Evolutionary conservation across 2,329 filamentous ascomycete genomes (phyloP).

Genomic region (Fusarium palustre): DNA sequence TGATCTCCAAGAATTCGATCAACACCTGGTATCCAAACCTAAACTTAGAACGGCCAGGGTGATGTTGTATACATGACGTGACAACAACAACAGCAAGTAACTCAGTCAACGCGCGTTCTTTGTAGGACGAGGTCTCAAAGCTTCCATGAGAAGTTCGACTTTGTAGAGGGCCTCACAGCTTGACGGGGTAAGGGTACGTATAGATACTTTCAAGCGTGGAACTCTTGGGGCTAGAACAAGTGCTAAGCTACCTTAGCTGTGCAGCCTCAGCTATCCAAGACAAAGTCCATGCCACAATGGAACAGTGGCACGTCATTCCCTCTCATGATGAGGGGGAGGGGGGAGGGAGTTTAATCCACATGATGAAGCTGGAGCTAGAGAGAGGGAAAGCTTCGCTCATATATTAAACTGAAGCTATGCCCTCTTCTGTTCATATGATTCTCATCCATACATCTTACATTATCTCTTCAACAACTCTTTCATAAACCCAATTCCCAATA

Average conservation of each 20-base stretch:
- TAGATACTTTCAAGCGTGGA: slow-evolving; percentile 3
- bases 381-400: slow-evolving; percentile 25
- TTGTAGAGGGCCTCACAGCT: slow-evolving; percentile 8
- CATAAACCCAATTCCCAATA: slow-evolving; percentile 4
- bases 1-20: slow-evolving; percentile 12
- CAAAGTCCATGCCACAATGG: slow-evolving; percentile 34
- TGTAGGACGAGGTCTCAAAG: slow-evolving; percentile 23
- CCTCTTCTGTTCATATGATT: slow-evolving; percentile 8
- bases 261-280: slow-evolving; percentile 28
- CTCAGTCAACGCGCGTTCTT: slow-evolving; percentile 32
- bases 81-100: slow-evolving; percentile 8
- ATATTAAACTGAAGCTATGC: slow-evolving; percentile 39
- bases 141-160: neutral
- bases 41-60: slow-evolving; percentile 12
- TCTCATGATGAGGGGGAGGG: slow-evolving; percentile 10
- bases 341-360: slow-evolving; percentile 33
- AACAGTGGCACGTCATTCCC: slow-evolving; percentile 44
- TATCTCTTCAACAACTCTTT: slow-evolving; percentile 1
- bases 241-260: slow-evolving; percentile 4
- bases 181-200: slow-evolving; percentile 8
- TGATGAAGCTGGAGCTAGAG: slow-evolving; percentile 25
- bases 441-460: slow-evolving; percentile 8
- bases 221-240: slow-evolving; percentile 20
- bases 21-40: slow-evolving; percentile 5
- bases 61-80: slow-evolving; percentile 2